Conservation (phyloP, 768 basidiomycete species). For the Lactifluus rugatus region DNA sequence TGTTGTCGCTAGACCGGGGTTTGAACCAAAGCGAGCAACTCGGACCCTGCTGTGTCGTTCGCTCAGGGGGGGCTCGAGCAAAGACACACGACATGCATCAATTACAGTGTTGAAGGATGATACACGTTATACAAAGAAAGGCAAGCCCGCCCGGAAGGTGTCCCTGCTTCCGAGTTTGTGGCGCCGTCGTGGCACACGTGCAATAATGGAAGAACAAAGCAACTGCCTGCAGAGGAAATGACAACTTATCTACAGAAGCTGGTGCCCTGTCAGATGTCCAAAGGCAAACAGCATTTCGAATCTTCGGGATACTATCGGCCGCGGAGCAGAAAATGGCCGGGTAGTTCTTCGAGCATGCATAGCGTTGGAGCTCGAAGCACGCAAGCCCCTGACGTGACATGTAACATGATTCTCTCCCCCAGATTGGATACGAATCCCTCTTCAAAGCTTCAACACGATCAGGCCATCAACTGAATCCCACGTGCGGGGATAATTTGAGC, state of each 20-base stretch:
- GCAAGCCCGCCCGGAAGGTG: neutral
- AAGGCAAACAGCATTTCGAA: neutral
- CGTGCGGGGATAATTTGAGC: neutral
- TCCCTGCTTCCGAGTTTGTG: slow-evolving; percentile 3
- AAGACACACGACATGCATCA: slow-evolving; percentile 7
- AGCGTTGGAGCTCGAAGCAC: too few species aligned
- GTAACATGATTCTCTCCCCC: neutral
- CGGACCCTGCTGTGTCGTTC: neutral
- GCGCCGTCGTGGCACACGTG: neutral
- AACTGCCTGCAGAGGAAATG: neutral
- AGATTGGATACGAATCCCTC: neutral
- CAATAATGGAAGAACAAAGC: slow-evolving; percentile 8
- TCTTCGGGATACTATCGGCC: neutral
- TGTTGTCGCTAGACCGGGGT: slow-evolving; percentile 1
- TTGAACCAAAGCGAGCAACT: slow-evolving; percentile 6
- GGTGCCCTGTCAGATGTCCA: neutral
- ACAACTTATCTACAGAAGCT: neutral
- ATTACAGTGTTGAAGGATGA: neutral
- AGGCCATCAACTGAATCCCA: neutral
- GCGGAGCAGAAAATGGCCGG: slow-evolving; percentile 3
- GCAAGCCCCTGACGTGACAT: too few species aligned
- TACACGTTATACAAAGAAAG: slow-evolving; percentile 1
- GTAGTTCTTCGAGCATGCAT: neutral
- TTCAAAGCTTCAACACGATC: neutral
- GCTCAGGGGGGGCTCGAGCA: neutral